A percentile compares a stretch with the other conserved stretches of the same genome.
Evolutionary conservation across 768 basidiomycete genomes (phyloP).

Genomic region (Pholiota microspora): DNA sequence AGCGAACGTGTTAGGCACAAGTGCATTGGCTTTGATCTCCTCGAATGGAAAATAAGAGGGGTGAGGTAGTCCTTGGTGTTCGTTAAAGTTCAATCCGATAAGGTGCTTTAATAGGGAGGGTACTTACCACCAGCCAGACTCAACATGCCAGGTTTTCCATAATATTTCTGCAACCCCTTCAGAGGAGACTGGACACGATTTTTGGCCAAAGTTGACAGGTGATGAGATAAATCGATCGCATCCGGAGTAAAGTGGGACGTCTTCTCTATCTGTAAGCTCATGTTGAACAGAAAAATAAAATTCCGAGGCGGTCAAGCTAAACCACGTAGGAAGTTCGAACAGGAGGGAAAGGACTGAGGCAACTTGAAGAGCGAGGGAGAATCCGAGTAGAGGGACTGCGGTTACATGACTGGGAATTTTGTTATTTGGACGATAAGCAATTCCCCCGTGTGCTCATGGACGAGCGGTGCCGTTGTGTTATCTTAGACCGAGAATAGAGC

Average conservation of each 20-base stretch:
- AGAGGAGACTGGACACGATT: slow-evolving; percentile 54
- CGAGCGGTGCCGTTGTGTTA: background rate
- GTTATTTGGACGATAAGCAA: background rate
- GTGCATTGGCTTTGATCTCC: slow-evolving; percentile 51
- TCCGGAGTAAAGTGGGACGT: slow-evolving; percentile 22
- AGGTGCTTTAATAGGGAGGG: too few relatives aligned
- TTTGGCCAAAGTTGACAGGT: slow-evolving; percentile 56
- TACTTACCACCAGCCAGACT: slow-evolving; percentile 66
- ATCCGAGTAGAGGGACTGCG: background rate
- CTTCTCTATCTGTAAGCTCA: background rate
- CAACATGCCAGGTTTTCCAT: slow-evolving; percentile 50
- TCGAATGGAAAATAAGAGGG: slow-evolving; percentile 73
- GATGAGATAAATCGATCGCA: slow-evolving; percentile 69
- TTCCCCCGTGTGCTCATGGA: background rate
- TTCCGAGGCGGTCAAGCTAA: background rate
- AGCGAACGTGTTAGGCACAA: slow-evolving; percentile 29
- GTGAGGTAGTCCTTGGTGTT: slow-evolving; percentile 54
- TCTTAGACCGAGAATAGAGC: background rate
- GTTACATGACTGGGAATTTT: background rate
- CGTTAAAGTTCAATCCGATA: too few relatives aligned
- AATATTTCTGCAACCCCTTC: slow-evolving; percentile 66
- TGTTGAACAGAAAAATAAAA: background rate
- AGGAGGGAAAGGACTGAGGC: too few relatives aligned
- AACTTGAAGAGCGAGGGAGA: background rate
- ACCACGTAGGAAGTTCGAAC: background rate